Base-by-base conservation (phyloP, 441 rosid species). In the Jatropha podagrica region DNA sequence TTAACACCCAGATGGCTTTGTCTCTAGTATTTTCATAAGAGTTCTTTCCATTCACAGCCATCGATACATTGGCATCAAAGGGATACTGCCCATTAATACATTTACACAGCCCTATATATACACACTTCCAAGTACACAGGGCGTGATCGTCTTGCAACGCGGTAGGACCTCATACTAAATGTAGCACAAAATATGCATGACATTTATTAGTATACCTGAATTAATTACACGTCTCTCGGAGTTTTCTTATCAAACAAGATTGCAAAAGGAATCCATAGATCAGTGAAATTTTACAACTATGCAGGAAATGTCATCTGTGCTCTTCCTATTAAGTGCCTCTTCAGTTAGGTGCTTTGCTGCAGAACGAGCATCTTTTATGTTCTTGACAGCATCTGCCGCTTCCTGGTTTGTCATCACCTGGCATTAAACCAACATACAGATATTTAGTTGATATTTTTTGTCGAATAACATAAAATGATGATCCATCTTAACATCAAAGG, bases 391-490 rank as follows among this genome's bases (percentile, higher is more conserved):
- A 56, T 95, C 92, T 18, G 78, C 89, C 0, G 95, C 98, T 80
- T 93, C 96, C 83, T 91, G 97, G 78, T 95, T 95, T 26, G 92
- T 80, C 95, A 92, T 92, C 37, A 91, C 97, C 97, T 90, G 84
- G n/a, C 66, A 75, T 74, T 71, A 55, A 23, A 65, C 32, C 0
- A 27, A 73, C 27, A 13, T 14, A 58, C 37, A 46, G 17, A 8
- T 46, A 32, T 23, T 72, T 37, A n/a, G 52, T 17, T 42, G 17
- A 10, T 14, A 20, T 4, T 59, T 59, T 51, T 49, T 27, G 37
- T 7, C 5, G 27, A 1, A 4, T 0, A 49, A 17, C 7, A 2
- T 4, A 42, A 4, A 68, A 60, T 0, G 7, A 23, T 3, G 14
- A 41, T 26, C 41, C 7, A 32, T 7, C 40, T 7, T 65, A 12